Evolutionary conservation across 805 yeast genomes (phyloP).

Genomic region (Grigorovia humatica): DNA sequence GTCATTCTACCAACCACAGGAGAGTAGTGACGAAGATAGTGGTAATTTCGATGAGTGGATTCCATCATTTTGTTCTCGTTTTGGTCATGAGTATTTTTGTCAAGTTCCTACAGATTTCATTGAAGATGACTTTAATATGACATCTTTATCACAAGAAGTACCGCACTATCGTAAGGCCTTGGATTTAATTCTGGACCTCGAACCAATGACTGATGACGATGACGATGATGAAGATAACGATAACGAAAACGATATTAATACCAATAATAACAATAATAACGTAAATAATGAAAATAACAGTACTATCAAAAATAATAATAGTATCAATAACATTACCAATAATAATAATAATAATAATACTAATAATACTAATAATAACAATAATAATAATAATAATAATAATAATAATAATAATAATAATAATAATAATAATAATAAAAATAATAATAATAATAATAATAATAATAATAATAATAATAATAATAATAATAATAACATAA

Average conservation of each 20-base stretch:
- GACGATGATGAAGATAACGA: conserved; percentile 16
- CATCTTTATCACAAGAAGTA: conserved; percentile 76
- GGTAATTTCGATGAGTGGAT: conserved; percentile 60
- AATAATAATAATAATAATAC: not conserved
- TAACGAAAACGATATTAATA: conserved; percentile 5
- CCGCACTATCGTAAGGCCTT: conserved; percentile 88
- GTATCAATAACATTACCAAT: too few relatives aligned
- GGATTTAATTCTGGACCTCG: conserved; percentile 83
- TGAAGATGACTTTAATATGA: conserved; percentile 92
- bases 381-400: too few relatives aligned
- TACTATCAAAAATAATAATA: too few relatives aligned
- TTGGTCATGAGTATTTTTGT: conserved; percentile 84
- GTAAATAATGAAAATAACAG: conserved; percentile 31
- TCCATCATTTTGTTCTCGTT: conserved; percentile 62
- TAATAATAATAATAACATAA: too few relatives aligned
- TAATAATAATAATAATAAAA: conserved; percentile 10
- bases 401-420: conserved; percentile 11
- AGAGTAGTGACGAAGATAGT: conserved; percentile 22
- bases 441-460: conserved; percentile 20
- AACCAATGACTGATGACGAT: conserved; percentile 34
- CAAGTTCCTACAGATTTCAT: conserved; percentile 87
- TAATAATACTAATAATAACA: conserved; percentile 18
- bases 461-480: too few relatives aligned
- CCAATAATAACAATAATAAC: conserved; percentile 24
- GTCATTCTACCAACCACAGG: not conserved